Percentiles rank a stretch among this genome's conserved stretches.
Conservation (phyloP, 805 yeast genomes). For the Kurtzmaniella fragi region DNA sequence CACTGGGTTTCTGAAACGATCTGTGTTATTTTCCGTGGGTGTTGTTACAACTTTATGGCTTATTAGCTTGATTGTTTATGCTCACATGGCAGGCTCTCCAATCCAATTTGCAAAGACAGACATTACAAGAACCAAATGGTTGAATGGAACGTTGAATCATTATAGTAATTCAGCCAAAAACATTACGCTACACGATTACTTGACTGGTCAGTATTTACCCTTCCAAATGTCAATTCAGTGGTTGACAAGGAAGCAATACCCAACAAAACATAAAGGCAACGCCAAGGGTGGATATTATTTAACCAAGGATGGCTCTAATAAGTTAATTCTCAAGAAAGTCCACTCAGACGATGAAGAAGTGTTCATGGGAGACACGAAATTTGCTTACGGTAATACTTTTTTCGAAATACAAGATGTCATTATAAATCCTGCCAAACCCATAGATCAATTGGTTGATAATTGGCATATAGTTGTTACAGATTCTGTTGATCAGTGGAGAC, state of each 20-base stretch:
- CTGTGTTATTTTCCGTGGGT: conserved; percentile 8
- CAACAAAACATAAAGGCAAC: conserved; percentile 6
- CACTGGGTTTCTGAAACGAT: conserved; percentile 4
- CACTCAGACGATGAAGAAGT: conserved; percentile 22
- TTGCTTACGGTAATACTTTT: conserved; percentile 39
- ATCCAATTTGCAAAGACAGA: conserved; percentile 3
- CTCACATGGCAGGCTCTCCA: not conserved
- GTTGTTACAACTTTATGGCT: conserved; percentile 3
- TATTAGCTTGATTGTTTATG: no score
- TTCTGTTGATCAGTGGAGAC: conserved; percentile 37
- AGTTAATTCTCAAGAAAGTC: conserved; percentile 18
- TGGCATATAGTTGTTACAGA: conserved; percentile 55
- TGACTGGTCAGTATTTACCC: conserved; percentile 19
- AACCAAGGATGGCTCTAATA: conserved; percentile 2
- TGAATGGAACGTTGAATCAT: conserved; percentile 25
- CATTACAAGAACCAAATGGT: conserved; percentile 1
- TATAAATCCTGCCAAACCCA: conserved; percentile 36
- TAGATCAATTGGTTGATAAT: conserved; percentile 38
- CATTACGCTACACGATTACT: conserved; percentile 19
- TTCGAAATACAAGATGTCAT: conserved; percentile 24
- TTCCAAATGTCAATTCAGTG: conserved; percentile 16
- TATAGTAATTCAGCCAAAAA: conserved; percentile 23
- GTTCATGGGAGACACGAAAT: conserved; percentile 24
- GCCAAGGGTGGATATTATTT: conserved; percentile 3
- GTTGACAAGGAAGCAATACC: conserved; percentile 28